Evolutionary conservation across 1,139 yeast genomes (phyloP), one percentile per base, ranked within the genome.

Genomic region (Spathaspora sp.): DNA sequence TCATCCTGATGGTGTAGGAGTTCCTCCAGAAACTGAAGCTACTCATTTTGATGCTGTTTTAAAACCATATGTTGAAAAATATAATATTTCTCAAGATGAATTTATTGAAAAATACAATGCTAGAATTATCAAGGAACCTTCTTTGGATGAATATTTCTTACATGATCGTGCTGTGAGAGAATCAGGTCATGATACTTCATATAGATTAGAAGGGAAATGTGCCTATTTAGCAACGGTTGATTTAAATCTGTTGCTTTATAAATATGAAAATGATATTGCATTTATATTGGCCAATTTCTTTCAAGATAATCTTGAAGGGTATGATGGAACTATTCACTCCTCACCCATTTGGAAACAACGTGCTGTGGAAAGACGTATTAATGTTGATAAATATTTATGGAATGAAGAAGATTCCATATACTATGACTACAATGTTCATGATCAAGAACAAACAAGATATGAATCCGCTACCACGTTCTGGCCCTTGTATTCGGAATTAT

Each of bases 141-240:
- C 74, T 13, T 73, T 93, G 47, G 99, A 93, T 60, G 90, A 83
- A 53, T 95, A 89, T 65, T 89, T 93, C 64, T 65, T 88, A 46
- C 97, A 93, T 63, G 99, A 93, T 65, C 78, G 98, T 51, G 98
- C 96, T 1, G 96, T 93, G 13, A 80, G 99, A 60, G 99, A 93
- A 67, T 86, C 95, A 40, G 99, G 99, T 1, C 99, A 93, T 64
- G 99, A 93, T 63, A 95, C 98, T 0, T 78, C 93, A 2, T 90
- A 91, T 62, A 76, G 99, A 58, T 72, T 93, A 46, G 97, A 91
- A 67, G 96, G 96, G 31, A 79, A 81, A 43, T 89, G 96, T 66
- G 97, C 97, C 0, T 74, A 87, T 60, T 70, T 93, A 53, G 97
- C 96, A 2, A 93, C 98, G 0, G 86, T 93, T 46, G 99, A 93